Evolutionary conservation across 306 rosid species (phyloP).

Genomic region (Malus sylvestris): DNA sequence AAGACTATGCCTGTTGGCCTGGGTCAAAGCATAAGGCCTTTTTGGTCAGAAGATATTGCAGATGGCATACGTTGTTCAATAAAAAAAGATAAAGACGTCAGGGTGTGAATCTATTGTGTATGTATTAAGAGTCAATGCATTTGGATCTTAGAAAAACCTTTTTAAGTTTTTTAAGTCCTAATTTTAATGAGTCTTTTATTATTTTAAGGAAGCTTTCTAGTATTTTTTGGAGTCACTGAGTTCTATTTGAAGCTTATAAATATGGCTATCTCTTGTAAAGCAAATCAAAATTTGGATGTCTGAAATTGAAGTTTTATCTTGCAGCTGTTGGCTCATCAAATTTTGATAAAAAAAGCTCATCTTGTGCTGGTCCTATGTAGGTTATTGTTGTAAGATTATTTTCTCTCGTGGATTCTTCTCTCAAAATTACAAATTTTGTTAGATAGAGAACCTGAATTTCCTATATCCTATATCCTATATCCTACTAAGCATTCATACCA

Average conservation of each 20-base stretch:
- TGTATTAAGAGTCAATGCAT: neutral
- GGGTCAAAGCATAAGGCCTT: neutral
- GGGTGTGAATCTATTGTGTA: neutral
- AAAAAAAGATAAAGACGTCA: neutral
- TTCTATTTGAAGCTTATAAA: neutral
- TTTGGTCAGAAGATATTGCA: neutral
- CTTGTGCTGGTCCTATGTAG: neutral
- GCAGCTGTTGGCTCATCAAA: neutral
- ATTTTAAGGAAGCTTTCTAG: neutral
- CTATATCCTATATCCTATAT: neutral
- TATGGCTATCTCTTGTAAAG: neutral
- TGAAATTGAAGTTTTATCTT: neutral
- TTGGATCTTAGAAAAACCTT: neutral
- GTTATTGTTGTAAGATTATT: neutral
- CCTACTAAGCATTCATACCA: neutral
- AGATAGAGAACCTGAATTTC: neutral
- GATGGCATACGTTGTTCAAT: neutral
- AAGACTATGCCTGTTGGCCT: neutral
- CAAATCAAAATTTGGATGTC: neutral
- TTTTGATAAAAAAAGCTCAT: neutral
- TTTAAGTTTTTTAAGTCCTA: neutral
- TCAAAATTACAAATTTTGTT: neutral
- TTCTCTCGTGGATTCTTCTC: neutral
- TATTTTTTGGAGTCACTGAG: neutral
- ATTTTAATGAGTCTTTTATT: neutral